phyloP scores from a whole-genome alignment of 2,329 filamentous ascomycete genomes.

The Colletotrichum sp. region DNA sequence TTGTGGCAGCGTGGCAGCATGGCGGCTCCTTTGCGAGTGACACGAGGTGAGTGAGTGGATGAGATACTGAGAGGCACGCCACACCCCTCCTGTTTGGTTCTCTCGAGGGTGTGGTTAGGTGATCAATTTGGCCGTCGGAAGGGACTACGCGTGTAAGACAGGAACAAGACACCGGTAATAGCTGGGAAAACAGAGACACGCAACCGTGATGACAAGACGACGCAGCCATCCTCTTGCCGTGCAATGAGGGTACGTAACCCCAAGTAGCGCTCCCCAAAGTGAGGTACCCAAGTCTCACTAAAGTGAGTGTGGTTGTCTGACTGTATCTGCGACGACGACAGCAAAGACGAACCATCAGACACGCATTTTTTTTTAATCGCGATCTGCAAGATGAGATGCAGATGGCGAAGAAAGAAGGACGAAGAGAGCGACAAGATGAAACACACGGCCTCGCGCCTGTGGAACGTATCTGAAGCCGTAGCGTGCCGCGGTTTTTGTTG shows the following conservation, averaged over 20 bases:
- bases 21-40: not conserved
- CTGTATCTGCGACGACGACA: not conserved
- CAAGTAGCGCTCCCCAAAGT: too few species aligned
- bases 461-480: constrained; percentile 10
- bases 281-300: not conserved
- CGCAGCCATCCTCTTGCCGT: not conserved
- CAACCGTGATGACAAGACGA: not conserved
- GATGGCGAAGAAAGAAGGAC: not conserved
- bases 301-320: not conserved
- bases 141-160: not conserved
- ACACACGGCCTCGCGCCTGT: constrained; percentile 8
- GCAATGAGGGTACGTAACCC: not conserved
- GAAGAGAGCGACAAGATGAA: not conserved
- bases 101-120: not conserved
- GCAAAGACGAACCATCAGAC: not conserved
- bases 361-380: not conserved
- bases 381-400: not conserved
- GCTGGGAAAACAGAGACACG: not conserved
- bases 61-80: not conserved
- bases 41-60: not conserved
- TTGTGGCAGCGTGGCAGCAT: not conserved
- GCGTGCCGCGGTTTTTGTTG: not conserved
- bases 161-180: not conserved
- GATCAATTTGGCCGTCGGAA: not conserved
- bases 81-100: not conserved